Conservation (phyloP, 2,329 filamentous ascomycete genomes). For the Penicillium sp. region DNA sequence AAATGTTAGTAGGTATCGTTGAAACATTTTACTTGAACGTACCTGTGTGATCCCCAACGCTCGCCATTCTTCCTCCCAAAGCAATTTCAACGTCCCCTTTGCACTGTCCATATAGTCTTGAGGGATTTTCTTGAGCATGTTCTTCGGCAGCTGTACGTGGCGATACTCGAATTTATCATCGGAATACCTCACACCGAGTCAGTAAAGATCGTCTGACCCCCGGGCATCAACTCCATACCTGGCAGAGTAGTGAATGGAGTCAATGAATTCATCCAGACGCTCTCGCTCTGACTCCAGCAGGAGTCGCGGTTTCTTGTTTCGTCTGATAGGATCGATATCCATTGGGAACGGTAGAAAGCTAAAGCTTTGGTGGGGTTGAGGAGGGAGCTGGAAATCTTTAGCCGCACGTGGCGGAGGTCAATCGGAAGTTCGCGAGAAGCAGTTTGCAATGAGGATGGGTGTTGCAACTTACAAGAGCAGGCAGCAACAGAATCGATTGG, state of each 20-base stretch:
- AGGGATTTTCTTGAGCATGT: conserved; percentile 96
- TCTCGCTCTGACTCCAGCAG: conserved; percentile 80
- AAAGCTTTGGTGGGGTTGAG: neutral
- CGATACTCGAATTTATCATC: conserved; percentile 95
- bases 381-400: neutral
- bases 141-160: conserved; percentile 95
- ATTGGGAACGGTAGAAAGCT: conserved; percentile 23
- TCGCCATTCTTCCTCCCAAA: conserved; percentile 99
- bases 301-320: conserved; percentile 83
- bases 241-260: conserved; percentile 93
- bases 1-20: conserved; percentile 11
- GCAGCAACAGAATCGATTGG: neutral
- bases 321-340: conserved; percentile 76
- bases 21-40: conserved; percentile 24
- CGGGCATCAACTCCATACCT: conserved; percentile 61
- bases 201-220: conserved; percentile 8
- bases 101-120: conserved; percentile 88
- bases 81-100: conserved; percentile 89
- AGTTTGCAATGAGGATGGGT: neutral
- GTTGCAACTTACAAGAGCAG: neutral
- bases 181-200: conserved; percentile 70
- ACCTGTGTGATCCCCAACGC: conserved; percentile 97
- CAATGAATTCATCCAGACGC: conserved; percentile 86
- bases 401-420: neutral
- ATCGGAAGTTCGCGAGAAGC: neutral